These are phyloP conservation scores for Agrocybe praecox DNA, from an alignment of 768 basidiomycete genomes.

Conservation along the genomic window DNA sequence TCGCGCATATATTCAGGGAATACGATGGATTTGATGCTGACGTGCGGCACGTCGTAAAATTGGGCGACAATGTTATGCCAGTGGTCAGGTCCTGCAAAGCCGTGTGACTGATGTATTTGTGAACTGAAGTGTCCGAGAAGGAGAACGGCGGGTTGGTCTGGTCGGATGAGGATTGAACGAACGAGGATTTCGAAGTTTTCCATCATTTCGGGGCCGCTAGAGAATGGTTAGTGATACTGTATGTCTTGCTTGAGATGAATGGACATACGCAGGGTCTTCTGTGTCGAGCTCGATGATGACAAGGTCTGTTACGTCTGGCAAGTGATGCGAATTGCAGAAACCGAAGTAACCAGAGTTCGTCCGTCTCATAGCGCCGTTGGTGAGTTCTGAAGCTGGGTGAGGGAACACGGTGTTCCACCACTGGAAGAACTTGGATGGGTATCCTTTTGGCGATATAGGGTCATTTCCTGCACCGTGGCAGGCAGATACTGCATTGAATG, in stretches of 20 bases:
- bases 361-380: constrained; percentile 93
- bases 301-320: constrained; percentile 92
- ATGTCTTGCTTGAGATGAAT: not conserved
- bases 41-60: constrained; percentile 96
- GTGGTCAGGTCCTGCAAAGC: constrained; percentile 89
- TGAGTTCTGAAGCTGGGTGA: constrained; percentile 95
- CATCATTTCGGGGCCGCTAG: constrained; percentile 68
- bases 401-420: constrained; percentile 99
- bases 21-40: constrained; percentile 82
- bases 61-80: constrained; percentile 90
- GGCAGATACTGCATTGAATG: constrained; percentile 67
- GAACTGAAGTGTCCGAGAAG: constrained; percentile 96
- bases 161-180: constrained; percentile 87
- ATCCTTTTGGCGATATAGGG: constrained; percentile 81
- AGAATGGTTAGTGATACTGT: not conserved
- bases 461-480: constrained; percentile 95
- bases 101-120: constrained; percentile 75
- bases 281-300: constrained; percentile 95
- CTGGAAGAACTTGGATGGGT: constrained; percentile 92
- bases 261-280: constrained; percentile 81
- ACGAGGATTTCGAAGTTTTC: constrained; percentile 92
- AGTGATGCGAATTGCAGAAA: constrained; percentile 90
- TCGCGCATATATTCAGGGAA: constrained; percentile 82
- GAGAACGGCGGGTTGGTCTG: constrained; percentile 89
- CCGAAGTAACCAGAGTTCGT: constrained; percentile 95